A percentile compares a stretch with the other conserved stretches of the same genome.
phyloP scores from a whole-genome alignment of 2,329 filamentous ascomycete species.

The Stachybotrys elegans region DNA sequence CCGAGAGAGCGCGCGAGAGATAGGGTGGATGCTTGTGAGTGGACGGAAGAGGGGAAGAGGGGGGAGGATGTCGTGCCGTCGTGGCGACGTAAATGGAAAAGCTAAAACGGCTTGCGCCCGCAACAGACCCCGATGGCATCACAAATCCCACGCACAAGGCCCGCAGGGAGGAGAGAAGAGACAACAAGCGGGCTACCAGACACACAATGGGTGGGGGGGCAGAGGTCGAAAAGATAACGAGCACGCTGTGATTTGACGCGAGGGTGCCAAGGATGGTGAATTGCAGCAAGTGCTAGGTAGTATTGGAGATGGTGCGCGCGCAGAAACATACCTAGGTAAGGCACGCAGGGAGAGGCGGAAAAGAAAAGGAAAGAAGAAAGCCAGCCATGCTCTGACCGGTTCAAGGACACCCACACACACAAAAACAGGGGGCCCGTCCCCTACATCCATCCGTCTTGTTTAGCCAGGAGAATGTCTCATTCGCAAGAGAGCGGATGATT shows the following conservation, averaged over 20 bases:
- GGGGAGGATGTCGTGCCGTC: not conserved
- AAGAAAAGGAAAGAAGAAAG: too few relatives aligned
- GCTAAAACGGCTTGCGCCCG: conserved; percentile 1
- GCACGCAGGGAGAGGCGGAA: too few relatives aligned
- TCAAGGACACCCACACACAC: too few relatives aligned
- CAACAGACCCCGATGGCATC: not conserved
- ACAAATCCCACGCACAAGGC: conserved; percentile 1
- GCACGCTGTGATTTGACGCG: conserved; percentile 1
- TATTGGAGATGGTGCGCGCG: too few relatives aligned
- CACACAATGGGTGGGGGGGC: not conserved
- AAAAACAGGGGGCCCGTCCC: too few relatives aligned
- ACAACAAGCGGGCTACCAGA: not conserved
- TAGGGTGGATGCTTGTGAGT: not conserved
- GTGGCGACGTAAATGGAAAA: not conserved
- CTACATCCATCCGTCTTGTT: too few relatives aligned
- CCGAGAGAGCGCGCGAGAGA: not conserved
- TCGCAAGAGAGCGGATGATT: too few relatives aligned
- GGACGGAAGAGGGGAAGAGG: not conserved
- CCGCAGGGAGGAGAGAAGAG: conserved; percentile 1
- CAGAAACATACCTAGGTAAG: too few relatives aligned
- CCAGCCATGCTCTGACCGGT: too few relatives aligned
- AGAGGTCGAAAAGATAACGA: not conserved
- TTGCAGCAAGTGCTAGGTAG: too few relatives aligned
- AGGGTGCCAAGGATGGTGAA: too few relatives aligned
- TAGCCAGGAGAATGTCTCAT: too few relatives aligned